phyloP scores from a whole-genome alignment of 176 grass and related monocot species.

The Thalia dealbata region DNA sequence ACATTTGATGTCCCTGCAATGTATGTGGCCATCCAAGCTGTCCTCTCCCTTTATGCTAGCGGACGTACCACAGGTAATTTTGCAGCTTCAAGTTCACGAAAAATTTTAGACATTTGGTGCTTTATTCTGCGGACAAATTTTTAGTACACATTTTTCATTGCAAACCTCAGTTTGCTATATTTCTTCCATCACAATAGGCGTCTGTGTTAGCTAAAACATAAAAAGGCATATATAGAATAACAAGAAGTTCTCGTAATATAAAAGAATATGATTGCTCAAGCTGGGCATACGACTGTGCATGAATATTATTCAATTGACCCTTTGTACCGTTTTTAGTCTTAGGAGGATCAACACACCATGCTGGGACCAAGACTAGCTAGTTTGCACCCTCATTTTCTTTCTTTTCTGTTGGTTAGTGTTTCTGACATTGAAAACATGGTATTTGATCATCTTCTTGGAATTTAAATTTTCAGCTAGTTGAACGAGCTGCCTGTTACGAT shows the following conservation, averaged over 20 bases:
- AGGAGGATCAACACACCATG: no score
- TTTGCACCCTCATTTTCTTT: neutral
- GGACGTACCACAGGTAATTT: constrained; percentile 17
- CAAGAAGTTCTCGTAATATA: no score
- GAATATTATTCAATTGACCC: neutral
- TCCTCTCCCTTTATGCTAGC: constrained; percentile 16
- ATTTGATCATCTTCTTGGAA: neutral
- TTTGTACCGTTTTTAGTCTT: no score
- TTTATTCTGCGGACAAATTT: neutral
- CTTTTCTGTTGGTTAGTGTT: neutral
- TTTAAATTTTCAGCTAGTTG: neutral
- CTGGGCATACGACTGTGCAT: neutral
- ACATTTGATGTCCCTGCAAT: constrained; percentile 14
- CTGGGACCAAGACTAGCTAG: no score
- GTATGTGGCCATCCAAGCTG: constrained; percentile 11
- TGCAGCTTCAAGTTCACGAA: neutral
- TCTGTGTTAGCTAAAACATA: neutral
- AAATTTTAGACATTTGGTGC: neutral
- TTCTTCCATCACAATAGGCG: no score
- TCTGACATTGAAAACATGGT: neutral
- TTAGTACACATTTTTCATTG: neutral
- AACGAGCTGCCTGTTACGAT: no score
- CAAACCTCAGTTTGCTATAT: no score
- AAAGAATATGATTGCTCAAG: neutral
- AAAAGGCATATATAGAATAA: neutral